These are phyloP conservation scores for Tuber aestivum DNA, from an alignment of 495 filamentous ascomycete species.

Conservation along the genomic window DNA sequence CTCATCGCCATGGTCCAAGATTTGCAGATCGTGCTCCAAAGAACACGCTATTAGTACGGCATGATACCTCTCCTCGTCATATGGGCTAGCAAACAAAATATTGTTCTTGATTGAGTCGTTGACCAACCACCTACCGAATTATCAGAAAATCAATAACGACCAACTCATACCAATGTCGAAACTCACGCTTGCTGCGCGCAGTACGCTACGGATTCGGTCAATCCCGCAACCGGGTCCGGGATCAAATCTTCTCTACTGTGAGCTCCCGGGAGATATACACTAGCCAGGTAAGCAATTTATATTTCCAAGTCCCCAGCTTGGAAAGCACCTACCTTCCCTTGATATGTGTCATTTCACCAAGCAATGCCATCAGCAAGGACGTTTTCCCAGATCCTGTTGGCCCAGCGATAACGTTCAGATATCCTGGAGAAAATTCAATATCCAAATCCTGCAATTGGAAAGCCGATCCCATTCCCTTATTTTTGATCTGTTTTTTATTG, in stretches of 20 bases:
- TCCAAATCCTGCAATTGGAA: slow-evolving; percentile 81
- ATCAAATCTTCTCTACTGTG: slow-evolving; percentile 75
- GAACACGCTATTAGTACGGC: slow-evolving; percentile 86
- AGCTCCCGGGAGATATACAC: slow-evolving; percentile 73
- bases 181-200: slow-evolving; percentile 80
- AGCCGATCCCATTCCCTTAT: slow-evolving; percentile 54
- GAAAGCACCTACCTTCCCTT: slow-evolving; percentile 52
- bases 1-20: slow-evolving; percentile 86
- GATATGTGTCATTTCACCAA: slow-evolving; percentile 92
- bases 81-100: slow-evolving; percentile 81
- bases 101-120: slow-evolving; percentile 96
- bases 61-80: slow-evolving; percentile 77
- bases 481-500: slow-evolving; percentile 55
- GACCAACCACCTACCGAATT: slow-evolving; percentile 62
- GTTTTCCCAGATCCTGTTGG: slow-evolving; percentile 94
- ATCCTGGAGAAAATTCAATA: slow-evolving; percentile 67
- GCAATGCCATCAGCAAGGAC: slow-evolving; percentile 86
- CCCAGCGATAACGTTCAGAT: slow-evolving; percentile 85
- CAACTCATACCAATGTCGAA: background rate
- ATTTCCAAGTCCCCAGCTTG: background rate
- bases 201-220: slow-evolving; percentile 90
- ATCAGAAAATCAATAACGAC: background rate
- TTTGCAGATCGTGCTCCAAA: slow-evolving; percentile 85
- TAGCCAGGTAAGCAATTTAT: background rate
- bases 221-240: slow-evolving; percentile 72